Percentiles rank a stretch among this genome's conserved stretches.
phyloP scores from a whole-genome alignment of 2,329 filamentous ascomycete genomes.

The Iodosphaeria phyllophila region DNA sequence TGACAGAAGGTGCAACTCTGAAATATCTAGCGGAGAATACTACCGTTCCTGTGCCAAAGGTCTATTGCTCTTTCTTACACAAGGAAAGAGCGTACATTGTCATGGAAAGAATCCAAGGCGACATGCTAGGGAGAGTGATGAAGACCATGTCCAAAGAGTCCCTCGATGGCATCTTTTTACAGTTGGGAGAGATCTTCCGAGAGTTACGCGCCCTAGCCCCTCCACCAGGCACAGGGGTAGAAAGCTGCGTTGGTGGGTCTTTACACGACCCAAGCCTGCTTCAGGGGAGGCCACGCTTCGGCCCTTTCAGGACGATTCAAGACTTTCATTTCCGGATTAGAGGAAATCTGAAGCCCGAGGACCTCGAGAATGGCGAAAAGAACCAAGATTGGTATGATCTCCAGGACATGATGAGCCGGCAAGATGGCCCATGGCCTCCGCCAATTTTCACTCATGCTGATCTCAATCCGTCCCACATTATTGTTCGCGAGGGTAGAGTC shows the following conservation, averaged over 20 bases:
- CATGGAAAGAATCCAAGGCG: background rate
- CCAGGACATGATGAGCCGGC: background rate
- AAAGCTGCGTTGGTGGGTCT: background rate
- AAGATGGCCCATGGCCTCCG: background rate
- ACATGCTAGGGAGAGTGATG: background rate
- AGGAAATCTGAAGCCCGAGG: background rate
- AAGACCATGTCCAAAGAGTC: background rate
- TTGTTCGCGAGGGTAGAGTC: slow-evolving; percentile 19
- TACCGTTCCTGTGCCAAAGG: background rate
- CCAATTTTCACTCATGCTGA: slow-evolving; percentile 21
- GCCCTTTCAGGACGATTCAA: slow-evolving; percentile 1
- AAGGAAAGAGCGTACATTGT: slow-evolving; percentile 1
- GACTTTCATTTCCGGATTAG: slow-evolving; percentile 1
- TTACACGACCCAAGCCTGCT: background rate
- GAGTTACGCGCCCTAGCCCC: background rate
- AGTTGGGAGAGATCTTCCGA: background rate
- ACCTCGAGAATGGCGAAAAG: background rate
- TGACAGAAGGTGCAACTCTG: slow-evolving; percentile 1
- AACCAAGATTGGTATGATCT: slow-evolving; percentile 7
- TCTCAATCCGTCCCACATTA: slow-evolving; percentile 22
- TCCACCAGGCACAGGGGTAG: background rate
- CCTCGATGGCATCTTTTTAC: background rate
- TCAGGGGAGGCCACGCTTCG: background rate
- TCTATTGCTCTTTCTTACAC: background rate
- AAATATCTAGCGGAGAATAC: background rate